Conservation (phyloP, 345 rosid species). For the Moricandia arvensis region DNA sequence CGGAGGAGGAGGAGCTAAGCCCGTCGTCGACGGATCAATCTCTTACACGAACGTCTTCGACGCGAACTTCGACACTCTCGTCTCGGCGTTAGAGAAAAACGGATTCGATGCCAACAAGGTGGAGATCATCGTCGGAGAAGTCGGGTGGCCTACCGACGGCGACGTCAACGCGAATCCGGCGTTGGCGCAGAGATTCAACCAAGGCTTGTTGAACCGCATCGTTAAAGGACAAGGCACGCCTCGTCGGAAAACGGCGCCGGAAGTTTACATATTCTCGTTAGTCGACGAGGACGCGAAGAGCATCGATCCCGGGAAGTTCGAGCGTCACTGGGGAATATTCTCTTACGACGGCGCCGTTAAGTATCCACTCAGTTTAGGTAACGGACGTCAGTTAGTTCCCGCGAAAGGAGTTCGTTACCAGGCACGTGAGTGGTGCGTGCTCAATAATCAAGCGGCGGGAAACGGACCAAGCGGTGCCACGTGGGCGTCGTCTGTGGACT, state of each 20-base stretch:
- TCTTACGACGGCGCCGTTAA: constrained; percentile 68
- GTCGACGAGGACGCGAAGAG: constrained; percentile 87
- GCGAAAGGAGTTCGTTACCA: constrained; percentile 68
- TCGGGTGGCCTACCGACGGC: constrained; percentile 94
- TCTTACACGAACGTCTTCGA: constrained; percentile 82
- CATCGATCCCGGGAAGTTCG: constrained; percentile 68
- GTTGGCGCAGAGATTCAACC: constrained; percentile 74
- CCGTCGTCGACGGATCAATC: constrained; percentile 75
- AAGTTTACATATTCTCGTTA: constrained; percentile 68
- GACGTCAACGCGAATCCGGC: constrained; percentile 52
- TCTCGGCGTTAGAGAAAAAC: constrained; percentile 67
- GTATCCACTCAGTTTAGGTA: constrained; percentile 46
- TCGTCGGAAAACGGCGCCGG: constrained; percentile 55
- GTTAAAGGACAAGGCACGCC: constrained; percentile 65
- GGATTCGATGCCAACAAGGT: constrained; percentile 58
- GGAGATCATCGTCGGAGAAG: constrained; percentile 82
- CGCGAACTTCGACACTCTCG: constrained; percentile 81
- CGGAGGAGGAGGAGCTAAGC: constrained; percentile 36
- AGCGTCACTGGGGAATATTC: constrained; percentile 84
- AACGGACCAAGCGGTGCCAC: constrained; percentile 9
- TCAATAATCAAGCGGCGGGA: constrained; percentile 45
- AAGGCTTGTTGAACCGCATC: constrained; percentile 67
- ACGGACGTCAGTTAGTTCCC: constrained; percentile 43
- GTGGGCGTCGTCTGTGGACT: constrained; percentile 14
- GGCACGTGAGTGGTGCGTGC: constrained; percentile 69